Conservation (phyloP, 75 land plant species). For the Pseudotsuga menziesii region DNA sequence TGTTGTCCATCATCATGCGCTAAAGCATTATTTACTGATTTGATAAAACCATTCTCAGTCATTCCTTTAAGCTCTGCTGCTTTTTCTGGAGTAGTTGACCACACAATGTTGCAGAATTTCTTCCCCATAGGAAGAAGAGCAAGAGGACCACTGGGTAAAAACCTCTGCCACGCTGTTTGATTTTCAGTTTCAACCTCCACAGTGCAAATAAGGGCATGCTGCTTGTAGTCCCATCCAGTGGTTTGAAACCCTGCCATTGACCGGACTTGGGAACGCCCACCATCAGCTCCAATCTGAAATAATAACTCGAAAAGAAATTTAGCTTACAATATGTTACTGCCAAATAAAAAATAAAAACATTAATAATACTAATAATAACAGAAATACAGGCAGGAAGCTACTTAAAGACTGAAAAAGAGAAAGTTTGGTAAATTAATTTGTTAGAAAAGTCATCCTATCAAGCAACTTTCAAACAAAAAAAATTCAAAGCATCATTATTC, state of each 20-base stretch:
- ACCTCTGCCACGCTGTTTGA: conserved; percentile 90
- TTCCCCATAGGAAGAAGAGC: conserved; percentile 88
- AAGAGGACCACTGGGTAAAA: conserved; percentile 91
- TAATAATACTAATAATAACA: neutral
- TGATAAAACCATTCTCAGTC: conserved; percentile 65
- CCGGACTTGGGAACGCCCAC: conserved; percentile 75
- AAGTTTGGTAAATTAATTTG: neutral
- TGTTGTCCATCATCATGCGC: conserved; percentile 67
- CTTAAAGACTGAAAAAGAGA: neutral
- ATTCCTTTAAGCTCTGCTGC: conserved; percentile 51
- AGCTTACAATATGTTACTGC: too few species aligned
- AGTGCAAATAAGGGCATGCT: conserved; percentile 88
- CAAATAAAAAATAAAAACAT: neutral
- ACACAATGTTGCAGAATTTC: conserved; percentile 90
- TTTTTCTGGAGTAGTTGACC: conserved; percentile 86
- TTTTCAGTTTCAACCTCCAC: conserved; percentile 62
- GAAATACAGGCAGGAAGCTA: neutral
- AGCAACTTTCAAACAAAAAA: neutral
- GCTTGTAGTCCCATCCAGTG: conserved; percentile 83
- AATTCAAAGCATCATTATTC: neutral
- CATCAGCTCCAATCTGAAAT: conserved; percentile 94
- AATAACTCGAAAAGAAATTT: too few species aligned
- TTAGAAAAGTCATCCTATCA: neutral
- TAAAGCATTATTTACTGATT: conserved; percentile 70
- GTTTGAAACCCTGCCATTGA: conserved; percentile 72